A percentile compares a stretch with the other conserved stretches of the same genome.
These are phyloP conservation scores for Xylariaceae sp. DNA, from an alignment of 2,329 filamentous ascomycete genomes.

Conservation along the genomic window DNA sequence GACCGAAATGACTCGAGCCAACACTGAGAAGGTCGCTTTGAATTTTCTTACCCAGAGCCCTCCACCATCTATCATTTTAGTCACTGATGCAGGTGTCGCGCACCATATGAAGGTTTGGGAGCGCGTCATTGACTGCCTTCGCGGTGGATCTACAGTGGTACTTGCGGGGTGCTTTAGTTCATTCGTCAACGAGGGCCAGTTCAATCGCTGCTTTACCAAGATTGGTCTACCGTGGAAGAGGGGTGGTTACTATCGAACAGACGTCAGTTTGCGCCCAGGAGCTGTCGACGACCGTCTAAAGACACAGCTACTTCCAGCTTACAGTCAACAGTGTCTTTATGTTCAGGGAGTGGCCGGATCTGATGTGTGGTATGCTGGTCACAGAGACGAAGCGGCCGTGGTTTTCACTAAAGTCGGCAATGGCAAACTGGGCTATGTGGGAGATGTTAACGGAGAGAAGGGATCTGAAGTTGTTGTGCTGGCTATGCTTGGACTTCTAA, in stretches of 20 bases:
- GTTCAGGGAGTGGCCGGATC: constrained; percentile 16
- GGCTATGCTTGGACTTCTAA: constrained; percentile 28
- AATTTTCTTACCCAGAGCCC: constrained; percentile 11
- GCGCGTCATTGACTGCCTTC: constrained; percentile 12
- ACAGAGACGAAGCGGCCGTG: constrained; percentile 18
- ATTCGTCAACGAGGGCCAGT: constrained; percentile 16
- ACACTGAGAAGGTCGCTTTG: constrained; percentile 11
- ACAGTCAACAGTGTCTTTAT: constrained; percentile 26
- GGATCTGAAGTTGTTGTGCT: constrained; percentile 19
- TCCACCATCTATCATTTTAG: constrained; percentile 10
- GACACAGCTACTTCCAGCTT: constrained; percentile 16
- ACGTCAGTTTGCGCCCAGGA: constrained; percentile 19
- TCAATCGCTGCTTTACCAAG: constrained; percentile 23
- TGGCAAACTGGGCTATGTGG: constrained; percentile 28
- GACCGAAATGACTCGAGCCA: constrained; percentile 13
- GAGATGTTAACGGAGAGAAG: constrained; percentile 27
- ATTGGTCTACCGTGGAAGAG: constrained; percentile 25
- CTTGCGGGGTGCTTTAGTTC: constrained; percentile 13
- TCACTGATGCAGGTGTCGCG: constrained; percentile 10
- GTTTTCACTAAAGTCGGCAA: constrained; percentile 23
- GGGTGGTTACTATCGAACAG: constrained; percentile 15
- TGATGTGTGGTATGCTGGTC: constrained; percentile 22
- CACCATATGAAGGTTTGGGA: constrained; percentile 13
- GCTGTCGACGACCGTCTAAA: constrained; percentile 15
- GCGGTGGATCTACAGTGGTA: constrained; percentile 12